Conservation (phyloP, 2,329 filamentous ascomycete species). For the Colletotrichum chrysophilum region DNA sequence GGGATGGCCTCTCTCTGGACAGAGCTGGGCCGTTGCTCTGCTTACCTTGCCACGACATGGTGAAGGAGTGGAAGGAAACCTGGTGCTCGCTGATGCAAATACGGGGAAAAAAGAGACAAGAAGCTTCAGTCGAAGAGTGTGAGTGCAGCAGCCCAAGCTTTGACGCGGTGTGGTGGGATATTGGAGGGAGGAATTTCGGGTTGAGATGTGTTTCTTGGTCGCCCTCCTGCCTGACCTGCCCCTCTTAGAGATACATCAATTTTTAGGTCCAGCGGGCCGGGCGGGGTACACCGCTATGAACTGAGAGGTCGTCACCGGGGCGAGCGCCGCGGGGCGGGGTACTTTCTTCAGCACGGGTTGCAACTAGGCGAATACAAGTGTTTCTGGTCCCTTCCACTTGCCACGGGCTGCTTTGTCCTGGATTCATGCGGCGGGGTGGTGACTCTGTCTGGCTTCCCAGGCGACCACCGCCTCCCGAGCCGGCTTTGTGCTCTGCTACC, state of each 20-base stretch:
- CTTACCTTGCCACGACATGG: constrained; percentile 56
- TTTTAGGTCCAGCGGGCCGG: constrained; percentile 21
- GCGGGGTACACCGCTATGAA: constrained; percentile 14
- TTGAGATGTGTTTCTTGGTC: constrained; percentile 22
- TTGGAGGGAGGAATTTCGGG: constrained; percentile 7
- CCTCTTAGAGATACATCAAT: constrained; percentile 11
- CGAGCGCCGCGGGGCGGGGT: constrained; percentile 14
- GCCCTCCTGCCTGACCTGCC: constrained; percentile 18
- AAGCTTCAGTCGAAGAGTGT: constrained; percentile 18
- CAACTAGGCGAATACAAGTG: constrained; percentile 14
- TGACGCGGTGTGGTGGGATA: constrained; percentile 21
- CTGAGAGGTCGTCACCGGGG: constrained; percentile 7
- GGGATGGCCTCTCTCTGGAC: not conserved
- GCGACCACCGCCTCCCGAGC: not conserved
- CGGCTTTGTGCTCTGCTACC: not conserved
- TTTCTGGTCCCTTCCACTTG: constrained; percentile 19
- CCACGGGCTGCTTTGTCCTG: constrained; percentile 13
- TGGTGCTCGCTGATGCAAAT: constrained; percentile 19
- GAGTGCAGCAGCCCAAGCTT: constrained; percentile 8
- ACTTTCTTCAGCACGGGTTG: constrained; percentile 6
- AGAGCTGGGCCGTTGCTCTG: not conserved
- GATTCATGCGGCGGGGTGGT: constrained; percentile 1
- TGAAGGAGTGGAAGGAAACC: constrained; percentile 30
- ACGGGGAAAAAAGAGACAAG: constrained; percentile 10
- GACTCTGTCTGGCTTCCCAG: not conserved